phyloP scores from a whole-genome alignment of 176 grass and related monocot species.

The Eleusine indica region DNA sequence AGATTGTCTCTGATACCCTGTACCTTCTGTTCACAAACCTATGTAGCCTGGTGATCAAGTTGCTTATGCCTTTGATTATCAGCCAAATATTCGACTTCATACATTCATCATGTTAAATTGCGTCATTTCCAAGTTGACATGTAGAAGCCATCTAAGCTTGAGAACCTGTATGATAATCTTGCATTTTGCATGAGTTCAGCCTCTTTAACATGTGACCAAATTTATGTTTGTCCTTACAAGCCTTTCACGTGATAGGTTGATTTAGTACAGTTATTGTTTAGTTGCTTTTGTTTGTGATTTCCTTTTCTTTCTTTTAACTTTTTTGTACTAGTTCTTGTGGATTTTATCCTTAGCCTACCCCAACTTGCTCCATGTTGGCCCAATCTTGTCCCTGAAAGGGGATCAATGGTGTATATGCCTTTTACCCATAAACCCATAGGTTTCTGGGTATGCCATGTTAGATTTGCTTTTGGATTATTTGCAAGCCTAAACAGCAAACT shows the following conservation, averaged over 20 bases:
- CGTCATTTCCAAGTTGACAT: not conserved
- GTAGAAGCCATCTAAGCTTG: not conserved
- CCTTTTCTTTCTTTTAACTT: not conserved
- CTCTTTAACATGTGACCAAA: not conserved
- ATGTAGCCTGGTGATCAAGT: not conserved
- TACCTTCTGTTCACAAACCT: not conserved
- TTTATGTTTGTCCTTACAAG: not conserved
- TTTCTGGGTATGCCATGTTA: not conserved
- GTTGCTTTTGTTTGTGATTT: not conserved
- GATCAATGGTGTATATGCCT: not conserved
- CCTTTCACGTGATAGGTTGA: not conserved
- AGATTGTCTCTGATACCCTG: not conserved
- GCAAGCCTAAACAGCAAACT: not conserved
- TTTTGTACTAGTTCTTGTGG: not conserved
- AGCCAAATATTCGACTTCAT: not conserved
- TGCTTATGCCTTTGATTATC: not conserved
- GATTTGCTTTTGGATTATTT: constrained; percentile 4
- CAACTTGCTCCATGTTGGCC: not conserved
- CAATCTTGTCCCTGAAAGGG: not conserved
- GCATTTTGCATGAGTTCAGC: not conserved
- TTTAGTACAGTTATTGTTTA: not conserved
- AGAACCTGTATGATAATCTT: not conserved
- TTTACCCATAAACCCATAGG: not conserved
- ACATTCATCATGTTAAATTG: not conserved
- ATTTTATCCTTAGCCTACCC: not conserved